These are phyloP conservation scores for Fusarium nisikadoi DNA, from an alignment of 2,329 filamentous ascomycete species.

Conservation along the genomic window DNA sequence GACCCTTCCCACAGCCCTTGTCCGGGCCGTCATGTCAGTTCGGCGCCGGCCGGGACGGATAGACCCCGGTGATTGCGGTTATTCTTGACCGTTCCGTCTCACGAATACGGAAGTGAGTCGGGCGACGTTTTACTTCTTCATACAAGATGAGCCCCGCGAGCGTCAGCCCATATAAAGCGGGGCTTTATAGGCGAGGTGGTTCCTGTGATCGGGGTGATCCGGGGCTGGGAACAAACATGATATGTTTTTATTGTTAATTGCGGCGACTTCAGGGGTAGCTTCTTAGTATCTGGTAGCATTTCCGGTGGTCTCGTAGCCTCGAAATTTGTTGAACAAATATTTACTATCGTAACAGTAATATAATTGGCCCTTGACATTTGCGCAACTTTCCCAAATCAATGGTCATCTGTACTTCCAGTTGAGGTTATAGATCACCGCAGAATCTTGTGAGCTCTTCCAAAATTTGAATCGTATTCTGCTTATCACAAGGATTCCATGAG, in stretches of 20 bases:
- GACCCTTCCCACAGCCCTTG: constrained; percentile 7
- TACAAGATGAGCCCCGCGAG: constrained; percentile 14
- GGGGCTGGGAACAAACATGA: constrained; percentile 27
- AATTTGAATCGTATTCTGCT: neutral
- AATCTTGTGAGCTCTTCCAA: neutral
- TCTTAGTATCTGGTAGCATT: neutral
- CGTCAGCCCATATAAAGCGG: constrained; percentile 44
- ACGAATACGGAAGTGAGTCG: constrained; percentile 39
- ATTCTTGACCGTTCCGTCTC: constrained; percentile 20
- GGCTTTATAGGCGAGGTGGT: constrained; percentile 28
- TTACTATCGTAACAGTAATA: neutral
- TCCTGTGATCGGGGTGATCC: constrained; percentile 41
- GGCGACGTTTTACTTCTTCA: constrained; percentile 5
- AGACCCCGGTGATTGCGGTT: neutral
- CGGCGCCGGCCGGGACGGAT: constrained; percentile 27
- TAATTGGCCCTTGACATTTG: neutral
- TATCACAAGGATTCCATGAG: neutral
- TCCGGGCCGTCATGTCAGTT: constrained; percentile 15
- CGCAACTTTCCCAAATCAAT: neutral
- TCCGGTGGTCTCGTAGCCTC: constrained; percentile 4
- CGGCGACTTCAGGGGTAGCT: constrained; percentile 5
- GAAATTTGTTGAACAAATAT: neutral
- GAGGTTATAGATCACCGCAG: neutral
- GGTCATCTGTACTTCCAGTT: neutral
- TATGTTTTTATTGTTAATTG: constrained; percentile 18